A percentile compares a stretch with the other conserved stretches of the same genome.
Conservation (phyloP, 305 asterid genomes). For the Petunia hybrid region DNA sequence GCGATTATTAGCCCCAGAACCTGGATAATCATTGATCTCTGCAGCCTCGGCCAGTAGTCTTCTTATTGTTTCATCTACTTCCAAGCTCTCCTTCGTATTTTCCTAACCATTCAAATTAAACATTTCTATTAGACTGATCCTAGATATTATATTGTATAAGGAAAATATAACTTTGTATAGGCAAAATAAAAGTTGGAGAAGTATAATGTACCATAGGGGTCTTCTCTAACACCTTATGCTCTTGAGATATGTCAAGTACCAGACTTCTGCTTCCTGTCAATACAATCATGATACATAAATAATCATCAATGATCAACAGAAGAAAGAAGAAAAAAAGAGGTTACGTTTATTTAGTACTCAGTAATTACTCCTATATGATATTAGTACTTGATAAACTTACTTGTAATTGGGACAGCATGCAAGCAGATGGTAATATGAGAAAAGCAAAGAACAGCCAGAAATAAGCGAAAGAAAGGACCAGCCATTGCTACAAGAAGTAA, state of each 20-base stretch:
- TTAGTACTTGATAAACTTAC: conserved; percentile 39
- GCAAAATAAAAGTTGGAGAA: background rate
- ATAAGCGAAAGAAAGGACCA: conserved; percentile 41
- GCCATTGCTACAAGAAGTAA: conserved; percentile 47
- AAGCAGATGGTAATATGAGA: conserved; percentile 44
- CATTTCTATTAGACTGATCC: background rate
- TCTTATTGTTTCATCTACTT: conserved; percentile 28
- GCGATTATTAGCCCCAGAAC: conserved; percentile 70
- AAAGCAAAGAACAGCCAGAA: conserved; percentile 48
- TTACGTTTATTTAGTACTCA: no score
- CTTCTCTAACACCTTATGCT: conserved; percentile 30
- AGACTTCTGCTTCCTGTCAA: conserved; percentile 54
- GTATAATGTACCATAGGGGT: conserved; percentile 42
- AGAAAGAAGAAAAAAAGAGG: background rate
- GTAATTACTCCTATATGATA: no score
- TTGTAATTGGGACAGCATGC: conserved; percentile 58
- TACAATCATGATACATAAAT: background rate
- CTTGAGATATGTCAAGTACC: conserved; percentile 37
- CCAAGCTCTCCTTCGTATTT: conserved; percentile 38
- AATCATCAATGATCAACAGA: background rate
- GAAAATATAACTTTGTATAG: background rate
- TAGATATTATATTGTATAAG: background rate
- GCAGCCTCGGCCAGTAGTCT: conserved; percentile 47
- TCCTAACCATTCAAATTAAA: conserved; percentile 22
- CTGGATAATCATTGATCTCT: conserved; percentile 66